Evolutionary conservation across 257 asterid species (phyloP), one percentile per base, ranked within the genome.

Genomic region (Gardenia jasminoides): DNA sequence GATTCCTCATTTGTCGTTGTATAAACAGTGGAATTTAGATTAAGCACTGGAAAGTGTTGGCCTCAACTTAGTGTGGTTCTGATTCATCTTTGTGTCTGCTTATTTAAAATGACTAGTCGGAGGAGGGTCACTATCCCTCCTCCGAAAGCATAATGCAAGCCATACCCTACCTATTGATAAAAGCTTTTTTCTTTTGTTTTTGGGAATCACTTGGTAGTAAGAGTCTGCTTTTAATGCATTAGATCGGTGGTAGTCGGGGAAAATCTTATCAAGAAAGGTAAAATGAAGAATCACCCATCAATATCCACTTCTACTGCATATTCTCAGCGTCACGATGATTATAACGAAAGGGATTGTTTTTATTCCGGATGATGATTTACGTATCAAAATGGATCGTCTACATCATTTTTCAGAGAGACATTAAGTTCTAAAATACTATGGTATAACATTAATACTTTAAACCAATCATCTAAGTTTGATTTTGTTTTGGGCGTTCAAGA

Each of bases 61-160:
- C 61, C 77, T 77, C 82, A 36, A 59, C 44, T 61, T 41, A 41
- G 56, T 31, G 72, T 71, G 73, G 66, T 62, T 70, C 82, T 59
- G 31, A 52, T 59, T 47, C 26, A 64, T 33, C 19, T 8, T 16
- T 22, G 47, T 41, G 30, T 41, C 41, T 61, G 12, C 70, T 75
- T 64, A n/a, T 69, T 68, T 44, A 39, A 65, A 70, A 62, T 70
- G 76, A 46, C 66, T 44, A 33, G 56, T 61, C 52, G n/a, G 52
- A 41, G 56, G n/a, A 79, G 19, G 78, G 17, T 48, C 68, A 22
- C 15, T 52, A 6, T 67, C 68, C 12, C 48, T 52, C 66, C 67
- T 36, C 22, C 43, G 24, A 66, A 50, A 48, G 54, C 47, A 24
- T 7, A 58, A 66, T 20, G 8, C 67, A 22, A 1, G 28, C 48